Conservation (phyloP, 352 stramenopile genomes). For the Saprolegnia diclina region DNA sequence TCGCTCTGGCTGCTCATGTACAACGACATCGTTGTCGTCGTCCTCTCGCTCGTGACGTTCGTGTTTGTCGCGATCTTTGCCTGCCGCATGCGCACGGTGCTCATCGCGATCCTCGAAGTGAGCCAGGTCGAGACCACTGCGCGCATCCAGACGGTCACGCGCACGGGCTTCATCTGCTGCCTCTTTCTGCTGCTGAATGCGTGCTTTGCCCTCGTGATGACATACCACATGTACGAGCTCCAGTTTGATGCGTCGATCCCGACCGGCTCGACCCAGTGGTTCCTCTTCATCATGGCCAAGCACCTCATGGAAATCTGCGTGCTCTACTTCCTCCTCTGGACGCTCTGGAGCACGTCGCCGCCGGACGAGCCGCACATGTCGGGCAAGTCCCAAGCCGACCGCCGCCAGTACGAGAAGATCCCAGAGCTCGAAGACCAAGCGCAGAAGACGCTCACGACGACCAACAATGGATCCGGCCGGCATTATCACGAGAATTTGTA, state of each 20-base stretch:
- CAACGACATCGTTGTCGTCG: slow-evolving; percentile 81
- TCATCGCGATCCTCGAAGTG: slow-evolving; percentile 93
- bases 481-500: not conserved
- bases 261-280: slow-evolving; percentile 69
- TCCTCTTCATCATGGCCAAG: slow-evolving; percentile 91
- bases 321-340: slow-evolving; percentile 93
- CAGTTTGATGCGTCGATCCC: slow-evolving; percentile 58
- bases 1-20: slow-evolving; percentile 94
- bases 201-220: slow-evolving; percentile 75
- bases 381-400: slow-evolving; percentile 39
- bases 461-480: not conserved
- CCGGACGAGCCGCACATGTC: slow-evolving; percentile 41
- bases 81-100: slow-evolving; percentile 93
- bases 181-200: slow-evolving; percentile 93
- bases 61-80: slow-evolving; percentile 92
- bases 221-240: slow-evolving; percentile 78
- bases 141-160: slow-evolving; percentile 93
- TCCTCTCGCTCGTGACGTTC: slow-evolving; percentile 85
- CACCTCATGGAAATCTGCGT: slow-evolving; percentile 91
- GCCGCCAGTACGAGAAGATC: slow-evolving; percentile 59
- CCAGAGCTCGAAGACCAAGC: slow-evolving; percentile 37
- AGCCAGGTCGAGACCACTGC: slow-evolving; percentile 96
- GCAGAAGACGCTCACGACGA: not conserved
- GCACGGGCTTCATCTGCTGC: slow-evolving; percentile 92
- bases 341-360: slow-evolving; percentile 81